Evolutionary conservation across 2,329 filamentous ascomycete genomes (phyloP).

Genomic region (Orbilia javanica): DNA sequence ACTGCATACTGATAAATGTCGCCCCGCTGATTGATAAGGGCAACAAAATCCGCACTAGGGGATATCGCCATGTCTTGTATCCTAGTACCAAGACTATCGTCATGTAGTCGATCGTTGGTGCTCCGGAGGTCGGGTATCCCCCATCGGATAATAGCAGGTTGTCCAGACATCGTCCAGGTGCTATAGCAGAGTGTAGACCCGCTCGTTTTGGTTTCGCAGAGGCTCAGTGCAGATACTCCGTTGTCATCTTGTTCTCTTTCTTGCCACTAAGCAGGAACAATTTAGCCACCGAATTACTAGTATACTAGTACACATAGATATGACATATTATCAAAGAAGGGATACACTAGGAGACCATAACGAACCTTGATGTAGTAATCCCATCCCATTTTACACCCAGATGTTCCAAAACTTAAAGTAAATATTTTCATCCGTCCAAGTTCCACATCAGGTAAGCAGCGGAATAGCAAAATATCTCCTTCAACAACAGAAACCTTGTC

Average conservation of each 20-base stretch:
- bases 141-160: neutral
- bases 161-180: conserved; percentile 1
- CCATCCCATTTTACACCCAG: neutral
- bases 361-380: neutral
- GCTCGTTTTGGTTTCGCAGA: neutral
- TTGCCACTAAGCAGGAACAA: neutral
- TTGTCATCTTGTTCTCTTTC: neutral
- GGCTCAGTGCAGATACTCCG: neutral
- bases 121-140: neutral
- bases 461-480: neutral
- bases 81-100: neutral
- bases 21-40: neutral
- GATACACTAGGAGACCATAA: neutral
- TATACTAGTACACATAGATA: no score
- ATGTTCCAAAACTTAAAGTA: neutral
- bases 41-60: neutral
- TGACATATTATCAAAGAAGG: no score
- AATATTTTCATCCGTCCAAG: neutral
- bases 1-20: neutral
- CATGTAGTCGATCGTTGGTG: neutral
- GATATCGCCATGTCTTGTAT: neutral
- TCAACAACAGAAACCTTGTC: neutral
- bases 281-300: neutral
- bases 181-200: neutral
- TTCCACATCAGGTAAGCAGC: neutral